A percentile compares a stretch with the other conserved stretches of the same genome.
These are phyloP conservation scores for Fusarium miscanthi DNA, from an alignment of 2,329 filamentous ascomycete species.

Conservation along the genomic window DNA sequence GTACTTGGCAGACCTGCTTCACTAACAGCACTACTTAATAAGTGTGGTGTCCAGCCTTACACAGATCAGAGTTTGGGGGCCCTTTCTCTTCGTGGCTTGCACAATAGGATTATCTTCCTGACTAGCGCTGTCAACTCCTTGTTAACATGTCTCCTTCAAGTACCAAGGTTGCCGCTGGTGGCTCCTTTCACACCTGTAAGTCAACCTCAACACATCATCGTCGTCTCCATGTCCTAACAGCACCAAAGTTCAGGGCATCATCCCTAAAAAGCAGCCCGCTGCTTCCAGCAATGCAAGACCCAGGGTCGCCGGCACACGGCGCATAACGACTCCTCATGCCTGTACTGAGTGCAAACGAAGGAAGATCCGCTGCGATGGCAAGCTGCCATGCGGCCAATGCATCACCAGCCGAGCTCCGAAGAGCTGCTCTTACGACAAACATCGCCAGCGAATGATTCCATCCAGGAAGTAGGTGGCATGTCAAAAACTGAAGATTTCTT, in stretches of 20 bases:
- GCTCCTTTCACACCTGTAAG: slow-evolving; percentile 52
- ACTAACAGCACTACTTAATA: slow-evolving; percentile 35
- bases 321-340: slow-evolving; percentile 70
- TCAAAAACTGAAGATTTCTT: slow-evolving; percentile 19
- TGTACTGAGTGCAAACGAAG: slow-evolving; percentile 82
- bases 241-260: slow-evolving; percentile 62
- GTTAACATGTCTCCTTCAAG: slow-evolving; percentile 55
- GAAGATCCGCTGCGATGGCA: slow-evolving; percentile 86
- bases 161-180: slow-evolving; percentile 55
- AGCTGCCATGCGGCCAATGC: slow-evolving; percentile 84
- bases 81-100: slow-evolving; percentile 28
- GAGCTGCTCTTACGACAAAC: slow-evolving; percentile 83
- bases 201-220: background rate
- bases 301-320: slow-evolving; percentile 55
- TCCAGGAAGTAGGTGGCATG: slow-evolving; percentile 74
- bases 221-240: slow-evolving; percentile 12
- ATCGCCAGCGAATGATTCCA: slow-evolving; percentile 79
- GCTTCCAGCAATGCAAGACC: slow-evolving; percentile 51
- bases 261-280: slow-evolving; percentile 60
- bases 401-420: slow-evolving; percentile 84
- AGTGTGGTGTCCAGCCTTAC: slow-evolving; percentile 32
- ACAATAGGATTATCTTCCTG: slow-evolving; percentile 21
- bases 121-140: slow-evolving; percentile 27
- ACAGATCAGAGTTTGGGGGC: slow-evolving; percentile 29
- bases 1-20: slow-evolving; percentile 29